These are phyloP conservation scores for Leccinum obscurum DNA, from an alignment of 768 basidiomycete genomes.

Conservation along the genomic window DNA sequence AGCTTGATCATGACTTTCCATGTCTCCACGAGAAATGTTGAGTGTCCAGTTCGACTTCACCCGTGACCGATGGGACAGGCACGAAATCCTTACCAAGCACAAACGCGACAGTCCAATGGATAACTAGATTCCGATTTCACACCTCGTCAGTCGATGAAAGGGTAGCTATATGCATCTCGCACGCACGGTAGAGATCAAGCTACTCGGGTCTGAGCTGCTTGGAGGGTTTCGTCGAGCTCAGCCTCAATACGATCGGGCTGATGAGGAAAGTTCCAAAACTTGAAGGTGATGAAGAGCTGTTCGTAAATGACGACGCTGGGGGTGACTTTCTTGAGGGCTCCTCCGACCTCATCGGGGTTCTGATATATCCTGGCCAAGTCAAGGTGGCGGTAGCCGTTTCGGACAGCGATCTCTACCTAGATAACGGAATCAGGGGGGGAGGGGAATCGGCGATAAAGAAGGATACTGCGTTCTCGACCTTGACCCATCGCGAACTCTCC, in stretches of 20 bases:
- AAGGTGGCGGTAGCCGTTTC: constrained; percentile 79
- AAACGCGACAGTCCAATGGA: constrained; percentile 83
- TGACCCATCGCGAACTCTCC: constrained; percentile 54
- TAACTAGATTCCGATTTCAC: constrained; percentile 40
- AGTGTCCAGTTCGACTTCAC: constrained; percentile 54
- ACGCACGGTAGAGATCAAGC: constrained; percentile 77
- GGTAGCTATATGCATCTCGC: constrained; percentile 1
- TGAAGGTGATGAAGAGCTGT: constrained; percentile 79
- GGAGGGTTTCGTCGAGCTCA: constrained; percentile 75
- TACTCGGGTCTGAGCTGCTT: constrained; percentile 72
- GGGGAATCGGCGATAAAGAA: background rate
- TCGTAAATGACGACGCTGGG: constrained; percentile 75
- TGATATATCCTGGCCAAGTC: constrained; percentile 80
- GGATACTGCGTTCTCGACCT: constrained; percentile 69
- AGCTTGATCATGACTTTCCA: constrained; percentile 81
- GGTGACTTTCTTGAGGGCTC: constrained; percentile 74
- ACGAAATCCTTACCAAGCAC: constrained; percentile 52
- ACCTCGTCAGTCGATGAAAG: background rate
- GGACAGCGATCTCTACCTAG: constrained; percentile 74
- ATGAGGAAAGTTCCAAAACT: constrained; percentile 81
- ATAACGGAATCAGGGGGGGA: background rate
- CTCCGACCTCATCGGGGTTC: constrained; percentile 65
- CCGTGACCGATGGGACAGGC: constrained; percentile 48
- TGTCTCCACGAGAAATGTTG: constrained; percentile 65
- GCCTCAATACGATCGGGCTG: constrained; percentile 64